phyloP scores from a whole-genome alignment of 371 early-diverging fungal genomes.

The Haplosporangium sp. region DNA sequence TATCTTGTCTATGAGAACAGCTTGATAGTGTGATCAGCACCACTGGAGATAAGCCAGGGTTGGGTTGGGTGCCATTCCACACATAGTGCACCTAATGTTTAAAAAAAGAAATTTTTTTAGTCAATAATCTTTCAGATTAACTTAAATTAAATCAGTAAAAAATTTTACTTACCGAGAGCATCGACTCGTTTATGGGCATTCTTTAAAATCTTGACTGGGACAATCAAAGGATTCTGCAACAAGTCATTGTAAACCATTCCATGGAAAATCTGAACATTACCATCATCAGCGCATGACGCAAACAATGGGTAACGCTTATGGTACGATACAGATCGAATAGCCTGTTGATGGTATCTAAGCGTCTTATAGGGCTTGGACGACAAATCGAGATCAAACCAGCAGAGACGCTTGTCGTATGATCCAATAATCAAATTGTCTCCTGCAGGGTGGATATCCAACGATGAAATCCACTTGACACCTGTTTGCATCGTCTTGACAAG shows the following conservation, averaged over 20 bases:
- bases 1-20: slow-evolving; percentile 73
- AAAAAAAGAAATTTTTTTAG: not conserved
- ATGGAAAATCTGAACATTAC: slow-evolving; percentile 94
- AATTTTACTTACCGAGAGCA: slow-evolving; percentile 67
- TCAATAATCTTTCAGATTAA: too few relatives aligned
- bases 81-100: slow-evolving; percentile 74
- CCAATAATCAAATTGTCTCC: slow-evolving; percentile 97
- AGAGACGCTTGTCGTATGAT: slow-evolving; percentile 91
- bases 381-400: slow-evolving; percentile 98
- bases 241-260: slow-evolving; percentile 96
- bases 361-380: slow-evolving; percentile 93
- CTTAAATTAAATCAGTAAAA: not conserved
- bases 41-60: slow-evolving; percentile 94
- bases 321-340: slow-evolving; percentile 89
- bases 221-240: slow-evolving; percentile 95
- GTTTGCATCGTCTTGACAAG: slow-evolving; percentile 85
- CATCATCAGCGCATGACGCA: slow-evolving; percentile 95
- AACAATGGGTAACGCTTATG: slow-evolving; percentile 94
- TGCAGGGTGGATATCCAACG: slow-evolving; percentile 91
- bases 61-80: slow-evolving; percentile 95
- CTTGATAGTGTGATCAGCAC: slow-evolving; percentile 82
- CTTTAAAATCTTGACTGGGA: slow-evolving; percentile 94
- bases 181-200: slow-evolving; percentile 80
- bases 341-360: slow-evolving; percentile 88
- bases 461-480: slow-evolving; percentile 94